Evolutionary conservation across 148 eudicot species (phyloP).

Genomic region (Rhododendron mucronatum): DNA sequence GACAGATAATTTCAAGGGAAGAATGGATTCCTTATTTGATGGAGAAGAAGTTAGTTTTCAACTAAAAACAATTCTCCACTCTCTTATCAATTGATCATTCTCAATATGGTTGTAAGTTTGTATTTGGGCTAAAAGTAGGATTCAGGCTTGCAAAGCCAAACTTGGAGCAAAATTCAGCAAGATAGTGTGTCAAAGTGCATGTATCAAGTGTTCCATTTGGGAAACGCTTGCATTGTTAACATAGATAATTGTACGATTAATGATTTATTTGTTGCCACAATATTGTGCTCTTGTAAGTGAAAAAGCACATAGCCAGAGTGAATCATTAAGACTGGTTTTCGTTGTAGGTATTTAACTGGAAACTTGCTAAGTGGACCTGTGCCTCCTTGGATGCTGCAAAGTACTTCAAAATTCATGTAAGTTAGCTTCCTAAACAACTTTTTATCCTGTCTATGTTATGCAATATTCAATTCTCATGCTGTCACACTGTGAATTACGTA

Average conservation of each 20-base stretch:
- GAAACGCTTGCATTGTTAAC: neutral
- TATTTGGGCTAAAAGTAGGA: neutral
- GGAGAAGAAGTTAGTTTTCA: neutral
- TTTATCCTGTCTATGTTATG: neutral
- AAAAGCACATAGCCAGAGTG: neutral
- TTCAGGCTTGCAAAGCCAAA: neutral
- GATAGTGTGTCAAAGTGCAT: neutral
- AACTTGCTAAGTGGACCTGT: slow-evolving; percentile 22
- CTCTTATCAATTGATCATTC: neutral
- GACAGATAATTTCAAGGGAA: neutral
- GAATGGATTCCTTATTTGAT: neutral
- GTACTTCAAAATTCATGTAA: slow-evolving; percentile 6
- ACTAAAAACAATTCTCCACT: neutral
- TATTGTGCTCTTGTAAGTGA: neutral
- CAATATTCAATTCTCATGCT: too few relatives aligned
- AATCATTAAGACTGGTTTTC: neutral
- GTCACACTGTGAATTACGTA: too few relatives aligned
- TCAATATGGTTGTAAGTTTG: neutral
- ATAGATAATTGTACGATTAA: neutral
- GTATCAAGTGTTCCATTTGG: neutral
- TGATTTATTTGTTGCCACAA: neutral
- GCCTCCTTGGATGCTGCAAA: slow-evolving; percentile 15
- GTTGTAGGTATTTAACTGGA: slow-evolving; percentile 21
- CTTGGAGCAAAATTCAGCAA: neutral
- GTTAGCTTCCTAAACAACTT: neutral